These are phyloP conservation scores for Mortierella sp. DNA, from an alignment of 371 early-diverging fungal species.

Conservation along the genomic window DNA sequence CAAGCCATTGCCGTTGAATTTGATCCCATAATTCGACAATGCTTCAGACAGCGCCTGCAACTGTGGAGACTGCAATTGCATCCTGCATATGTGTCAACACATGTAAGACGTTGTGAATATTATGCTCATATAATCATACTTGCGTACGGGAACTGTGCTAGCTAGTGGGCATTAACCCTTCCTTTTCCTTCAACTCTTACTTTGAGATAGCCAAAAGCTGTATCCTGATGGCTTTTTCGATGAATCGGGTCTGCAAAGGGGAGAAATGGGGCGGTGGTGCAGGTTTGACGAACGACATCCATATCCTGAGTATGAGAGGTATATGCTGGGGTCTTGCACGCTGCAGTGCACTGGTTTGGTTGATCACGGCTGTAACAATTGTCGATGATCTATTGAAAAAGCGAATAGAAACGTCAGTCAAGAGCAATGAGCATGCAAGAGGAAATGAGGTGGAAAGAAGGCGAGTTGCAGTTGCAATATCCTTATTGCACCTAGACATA, in stretches of 20 bases:
- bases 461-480: too few relatives aligned
- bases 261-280: slow-evolving; percentile 35
- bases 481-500: slow-evolving; percentile 10
- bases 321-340: slow-evolving; percentile 50
- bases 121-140: too few relatives aligned
- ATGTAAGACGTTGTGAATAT: too few relatives aligned
- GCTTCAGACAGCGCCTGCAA: slow-evolving; percentile 31
- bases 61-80: slow-evolving; percentile 36
- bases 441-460: too few relatives aligned
- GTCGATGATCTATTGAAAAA: slow-evolving; percentile 42
- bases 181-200: slow-evolving; percentile 16
- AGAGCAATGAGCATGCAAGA: too few relatives aligned
- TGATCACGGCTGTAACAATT: slow-evolving; percentile 44
- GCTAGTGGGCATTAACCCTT: background rate
- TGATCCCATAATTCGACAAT: slow-evolving; percentile 37
- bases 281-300: slow-evolving; percentile 26
- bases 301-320: slow-evolving; percentile 37
- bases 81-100: too few relatives aligned
- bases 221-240: slow-evolving; percentile 49
- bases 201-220: slow-evolving; percentile 46
- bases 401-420: too few relatives aligned
- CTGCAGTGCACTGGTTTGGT: slow-evolving; percentile 43
- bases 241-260: slow-evolving; percentile 31
- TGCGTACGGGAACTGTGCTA: background rate
- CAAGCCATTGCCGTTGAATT: slow-evolving; percentile 29